These are phyloP conservation scores for Ustilago hordei DNA, from an alignment of 1,284 basidiomycete species.

Conservation along the genomic window DNA sequence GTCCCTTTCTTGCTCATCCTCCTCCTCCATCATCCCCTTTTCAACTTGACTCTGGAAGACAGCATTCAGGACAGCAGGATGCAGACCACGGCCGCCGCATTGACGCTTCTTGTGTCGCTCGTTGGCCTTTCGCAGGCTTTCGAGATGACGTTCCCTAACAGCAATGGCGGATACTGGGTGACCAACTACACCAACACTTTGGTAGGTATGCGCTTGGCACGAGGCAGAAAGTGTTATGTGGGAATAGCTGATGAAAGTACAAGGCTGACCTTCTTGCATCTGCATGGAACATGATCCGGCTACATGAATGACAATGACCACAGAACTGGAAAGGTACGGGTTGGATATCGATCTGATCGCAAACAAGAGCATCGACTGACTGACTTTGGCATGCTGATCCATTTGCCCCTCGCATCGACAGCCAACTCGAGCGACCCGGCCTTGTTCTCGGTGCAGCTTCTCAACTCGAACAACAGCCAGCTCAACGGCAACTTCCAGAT, in stretches of 20 bases:
- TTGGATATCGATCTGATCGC: no score
- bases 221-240: neutral
- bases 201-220: conserved; percentile 16
- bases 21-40: conserved; percentile 3
- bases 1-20: neutral
- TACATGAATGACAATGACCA: neutral
- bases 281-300: no score
- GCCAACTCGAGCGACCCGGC: conserved; percentile 54
- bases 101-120: conserved; percentile 32
- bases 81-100: conserved; percentile 25
- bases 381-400: conserved; percentile 2
- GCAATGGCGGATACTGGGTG: conserved; percentile 57
- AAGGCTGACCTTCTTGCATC: neutral
- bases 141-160: conserved; percentile 55
- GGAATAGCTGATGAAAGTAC: neutral
- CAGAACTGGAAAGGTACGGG: conserved; percentile 49
- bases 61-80: conserved; percentile 23
- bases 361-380: neutral
- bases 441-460: conserved; percentile 53
- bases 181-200: conserved; percentile 55
- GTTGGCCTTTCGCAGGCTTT: conserved; percentile 43
- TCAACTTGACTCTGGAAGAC: neutral
- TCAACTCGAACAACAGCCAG: conserved; percentile 47
- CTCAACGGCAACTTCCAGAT: conserved; percentile 61
- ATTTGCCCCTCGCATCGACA: neutral